A percentile compares a stretch with the other conserved stretches of the same genome.
phyloP scores from a whole-genome alignment of 1,284 basidiomycete genomes.

The Pholiota adiposa region DNA sequence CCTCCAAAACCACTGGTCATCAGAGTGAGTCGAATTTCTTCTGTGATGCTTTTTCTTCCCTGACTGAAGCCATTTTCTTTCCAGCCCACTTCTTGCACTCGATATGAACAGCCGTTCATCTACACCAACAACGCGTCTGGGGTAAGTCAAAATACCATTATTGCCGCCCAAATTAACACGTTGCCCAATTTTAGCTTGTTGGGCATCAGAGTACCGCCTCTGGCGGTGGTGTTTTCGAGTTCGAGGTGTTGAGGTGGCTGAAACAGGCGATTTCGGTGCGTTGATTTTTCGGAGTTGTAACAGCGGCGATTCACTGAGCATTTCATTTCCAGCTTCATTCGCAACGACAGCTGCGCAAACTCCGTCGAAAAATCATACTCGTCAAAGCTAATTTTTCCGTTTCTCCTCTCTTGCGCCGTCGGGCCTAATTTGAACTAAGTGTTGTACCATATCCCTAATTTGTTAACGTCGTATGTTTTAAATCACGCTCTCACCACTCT shows the following conservation, averaged over 20 bases:
- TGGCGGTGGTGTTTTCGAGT: background rate
- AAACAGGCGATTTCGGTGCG: background rate
- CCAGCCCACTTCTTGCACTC: slow-evolving; percentile 7
- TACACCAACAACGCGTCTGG: background rate
- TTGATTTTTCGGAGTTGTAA: background rate
- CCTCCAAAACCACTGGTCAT: slow-evolving; percentile 11
- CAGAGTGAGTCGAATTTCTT: slow-evolving; percentile 5
- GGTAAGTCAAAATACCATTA: slow-evolving; percentile 5
- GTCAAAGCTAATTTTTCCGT: background rate
- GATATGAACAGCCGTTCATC: slow-evolving; percentile 9
- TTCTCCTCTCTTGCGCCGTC: background rate
- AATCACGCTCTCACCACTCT: background rate
- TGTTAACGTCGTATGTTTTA: slow-evolving; percentile 1
- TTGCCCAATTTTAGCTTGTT: slow-evolving; percentile 7
- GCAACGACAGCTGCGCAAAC: background rate
- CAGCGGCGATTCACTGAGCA: too few relatives aligned
- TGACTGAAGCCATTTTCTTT: background rate
- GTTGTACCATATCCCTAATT: background rate
- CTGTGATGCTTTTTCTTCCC: background rate
- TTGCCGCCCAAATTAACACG: background rate
- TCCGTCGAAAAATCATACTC: background rate
- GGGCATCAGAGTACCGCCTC: background rate
- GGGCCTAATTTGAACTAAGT: too few relatives aligned
- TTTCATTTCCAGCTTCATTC: background rate
- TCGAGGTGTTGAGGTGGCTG: slow-evolving; percentile 1